Conservation (phyloP, 495 filamentous ascomycete genomes). For the Haplographium delicatum region DNA sequence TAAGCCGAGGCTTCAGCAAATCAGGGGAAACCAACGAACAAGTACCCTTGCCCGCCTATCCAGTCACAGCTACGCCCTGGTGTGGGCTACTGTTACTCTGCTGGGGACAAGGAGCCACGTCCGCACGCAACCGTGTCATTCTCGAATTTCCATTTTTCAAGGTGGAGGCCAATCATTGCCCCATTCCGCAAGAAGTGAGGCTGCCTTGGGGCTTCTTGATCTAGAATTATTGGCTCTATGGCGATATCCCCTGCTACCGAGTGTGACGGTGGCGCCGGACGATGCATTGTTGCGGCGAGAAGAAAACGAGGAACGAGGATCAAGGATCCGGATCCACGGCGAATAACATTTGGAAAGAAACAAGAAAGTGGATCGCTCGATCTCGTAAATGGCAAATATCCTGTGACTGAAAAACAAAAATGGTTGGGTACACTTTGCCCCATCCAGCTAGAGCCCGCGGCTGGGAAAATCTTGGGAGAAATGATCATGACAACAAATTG, state of each 20-base stretch:
- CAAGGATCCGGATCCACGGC: conserved; percentile 3
- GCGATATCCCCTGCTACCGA: background rate
- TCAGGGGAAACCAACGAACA: conserved; percentile 2
- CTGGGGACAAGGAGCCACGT: conserved; percentile 1
- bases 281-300: conserved; percentile 9
- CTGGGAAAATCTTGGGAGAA: too few species aligned
- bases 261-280: conserved; percentile 16
- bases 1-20: conserved; percentile 14
- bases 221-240: conserved; percentile 6
- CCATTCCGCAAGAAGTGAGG: conserved; percentile 11
- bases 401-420: too few species aligned
- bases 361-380: conserved; percentile 1
- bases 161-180: conserved; percentile 7
- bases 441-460: background rate
- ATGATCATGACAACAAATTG: too few species aligned
- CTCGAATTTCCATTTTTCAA: conserved; percentile 15
- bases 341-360: conserved; percentile 2
- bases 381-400: too few species aligned
- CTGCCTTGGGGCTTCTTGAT: conserved; percentile 7
- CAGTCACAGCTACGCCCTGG: conserved; percentile 15
- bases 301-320: conserved; percentile 1
- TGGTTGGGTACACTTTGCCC: background rate
- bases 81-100: conserved; percentile 4
- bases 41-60: too few species aligned
- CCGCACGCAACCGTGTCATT: conserved; percentile 13